Evolutionary conservation across 2,329 filamentous ascomycete genomes (phyloP).

Genomic region (Cordyceps cicadae): DNA sequence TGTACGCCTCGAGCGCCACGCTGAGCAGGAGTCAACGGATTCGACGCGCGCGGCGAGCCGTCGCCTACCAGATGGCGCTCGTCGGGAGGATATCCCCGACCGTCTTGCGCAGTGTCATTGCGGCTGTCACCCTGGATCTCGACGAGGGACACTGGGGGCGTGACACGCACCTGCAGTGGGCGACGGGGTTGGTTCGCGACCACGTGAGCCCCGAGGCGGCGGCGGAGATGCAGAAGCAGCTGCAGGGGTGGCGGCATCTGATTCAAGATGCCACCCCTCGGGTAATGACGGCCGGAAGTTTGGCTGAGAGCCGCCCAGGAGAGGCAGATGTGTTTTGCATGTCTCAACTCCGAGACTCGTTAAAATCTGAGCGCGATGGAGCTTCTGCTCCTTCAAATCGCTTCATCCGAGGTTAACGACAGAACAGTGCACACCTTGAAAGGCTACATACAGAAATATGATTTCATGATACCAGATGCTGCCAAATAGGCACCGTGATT

Average conservation of each 20-base stretch:
- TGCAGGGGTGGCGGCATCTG: constrained; percentile 20
- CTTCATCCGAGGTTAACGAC: background rate
- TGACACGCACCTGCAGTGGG: constrained; percentile 22
- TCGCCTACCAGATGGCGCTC: constrained; percentile 19
- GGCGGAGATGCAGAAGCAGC: constrained; percentile 10
- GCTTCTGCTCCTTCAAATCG: background rate
- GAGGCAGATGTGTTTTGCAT: background rate
- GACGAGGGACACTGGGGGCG: constrained; percentile 26
- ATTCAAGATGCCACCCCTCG: constrained; percentile 9
- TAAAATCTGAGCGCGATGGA: background rate
- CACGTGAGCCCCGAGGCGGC: constrained; percentile 17
- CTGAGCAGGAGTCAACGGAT: constrained; percentile 24
- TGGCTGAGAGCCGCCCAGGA: background rate
- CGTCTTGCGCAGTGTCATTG: constrained; percentile 21
- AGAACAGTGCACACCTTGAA: background rate
- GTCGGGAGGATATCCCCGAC: constrained; percentile 18
- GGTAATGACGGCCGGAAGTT: background rate
- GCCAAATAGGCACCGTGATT: background rate
- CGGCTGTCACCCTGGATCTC: constrained; percentile 26
- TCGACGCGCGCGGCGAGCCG: constrained; percentile 22
- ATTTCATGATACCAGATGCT: background rate
- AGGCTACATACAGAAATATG: background rate
- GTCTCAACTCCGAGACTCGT: background rate
- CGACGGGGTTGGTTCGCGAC: constrained; percentile 20
- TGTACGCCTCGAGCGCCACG: constrained; percentile 22